phyloP scores from a whole-genome alignment of 805 yeast species.

The Zygosaccharomyces siamensis region DNA sequence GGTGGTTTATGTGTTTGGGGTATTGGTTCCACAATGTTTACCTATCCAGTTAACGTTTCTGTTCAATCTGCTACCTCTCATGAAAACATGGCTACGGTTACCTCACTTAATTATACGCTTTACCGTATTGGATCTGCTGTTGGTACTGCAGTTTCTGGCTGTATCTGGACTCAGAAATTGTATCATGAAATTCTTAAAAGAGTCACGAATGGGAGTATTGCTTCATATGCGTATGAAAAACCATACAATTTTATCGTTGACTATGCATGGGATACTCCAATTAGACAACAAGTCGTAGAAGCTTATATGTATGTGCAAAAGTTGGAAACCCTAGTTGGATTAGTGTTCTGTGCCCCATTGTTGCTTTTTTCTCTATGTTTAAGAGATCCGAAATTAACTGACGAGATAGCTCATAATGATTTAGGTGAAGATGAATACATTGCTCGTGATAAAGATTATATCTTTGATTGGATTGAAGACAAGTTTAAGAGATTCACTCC shows the following conservation, averaged over 20 bases:
- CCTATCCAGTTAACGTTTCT: constrained; percentile 59
- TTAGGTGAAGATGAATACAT: constrained; percentile 26
- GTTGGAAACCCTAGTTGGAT: constrained; percentile 45
- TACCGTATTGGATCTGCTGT: constrained; percentile 61
- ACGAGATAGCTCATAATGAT: constrained; percentile 28
- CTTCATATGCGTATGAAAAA: constrained; percentile 44
- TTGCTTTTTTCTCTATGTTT: constrained; percentile 24
- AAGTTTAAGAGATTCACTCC: neutral
- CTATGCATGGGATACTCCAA: constrained; percentile 60
- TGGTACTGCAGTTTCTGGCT: constrained; percentile 63
- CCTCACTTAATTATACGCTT: constrained; percentile 54
- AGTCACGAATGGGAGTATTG: constrained; percentile 38
- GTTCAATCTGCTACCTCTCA: constrained; percentile 58
- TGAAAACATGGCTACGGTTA: constrained; percentile 62
- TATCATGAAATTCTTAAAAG: constrained; percentile 40
- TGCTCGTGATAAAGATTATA: constrained; percentile 21
- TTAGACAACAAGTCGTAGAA: constrained; percentile 50
- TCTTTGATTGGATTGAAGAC: constrained; percentile 17
- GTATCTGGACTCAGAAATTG: constrained; percentile 50
- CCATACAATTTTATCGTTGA: constrained; percentile 48
- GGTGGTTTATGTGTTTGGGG: constrained; percentile 65
- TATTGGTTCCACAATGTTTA: constrained; percentile 65
- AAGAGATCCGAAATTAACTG: constrained; percentile 27
- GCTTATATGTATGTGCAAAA: constrained; percentile 59
- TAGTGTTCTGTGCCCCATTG: constrained; percentile 28